Evolutionary conservation across 257 asterid genomes (phyloP).

Genomic region (Solanum dulcamara): DNA sequence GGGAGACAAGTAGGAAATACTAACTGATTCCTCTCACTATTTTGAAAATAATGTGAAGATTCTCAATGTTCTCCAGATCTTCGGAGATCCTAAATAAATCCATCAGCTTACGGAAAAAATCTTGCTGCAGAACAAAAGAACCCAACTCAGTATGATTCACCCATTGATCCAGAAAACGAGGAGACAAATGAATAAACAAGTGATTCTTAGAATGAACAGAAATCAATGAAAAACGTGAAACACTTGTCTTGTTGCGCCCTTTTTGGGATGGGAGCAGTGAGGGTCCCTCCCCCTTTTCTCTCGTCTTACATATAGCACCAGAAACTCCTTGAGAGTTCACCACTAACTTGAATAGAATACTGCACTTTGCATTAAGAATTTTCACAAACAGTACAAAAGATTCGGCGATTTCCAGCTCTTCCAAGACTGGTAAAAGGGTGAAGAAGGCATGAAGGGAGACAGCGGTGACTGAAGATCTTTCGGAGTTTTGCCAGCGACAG

Average conservation of each 20-base stretch:
- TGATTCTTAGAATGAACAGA: background rate
- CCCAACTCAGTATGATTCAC: background rate
- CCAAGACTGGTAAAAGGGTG: background rate
- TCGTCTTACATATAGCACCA: background rate
- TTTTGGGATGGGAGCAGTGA: background rate
- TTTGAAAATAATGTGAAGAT: conserved; percentile 74
- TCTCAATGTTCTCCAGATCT: conserved; percentile 72
- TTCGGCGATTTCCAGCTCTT: background rate
- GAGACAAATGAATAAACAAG: background rate
- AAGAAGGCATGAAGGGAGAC: background rate
- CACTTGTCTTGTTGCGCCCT: background rate
- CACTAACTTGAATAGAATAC: background rate
- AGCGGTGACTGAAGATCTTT: background rate
- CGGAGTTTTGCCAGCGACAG: background rate
- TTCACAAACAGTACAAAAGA: background rate
- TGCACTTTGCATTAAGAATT: background rate
- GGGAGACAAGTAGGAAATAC: conserved; percentile 8
- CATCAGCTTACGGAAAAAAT: conserved; percentile 68
- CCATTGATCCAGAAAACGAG: background rate
- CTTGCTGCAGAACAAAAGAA: conserved; percentile 48
- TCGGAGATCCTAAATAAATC: conserved; percentile 71
- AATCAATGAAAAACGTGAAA: background rate
- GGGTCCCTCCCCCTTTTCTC: background rate
- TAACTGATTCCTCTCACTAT: conserved; percentile 87
- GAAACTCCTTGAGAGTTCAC: background rate